Conservation (phyloP, 495 filamentous ascomycete genomes). For the Peziza echinospora region DNA sequence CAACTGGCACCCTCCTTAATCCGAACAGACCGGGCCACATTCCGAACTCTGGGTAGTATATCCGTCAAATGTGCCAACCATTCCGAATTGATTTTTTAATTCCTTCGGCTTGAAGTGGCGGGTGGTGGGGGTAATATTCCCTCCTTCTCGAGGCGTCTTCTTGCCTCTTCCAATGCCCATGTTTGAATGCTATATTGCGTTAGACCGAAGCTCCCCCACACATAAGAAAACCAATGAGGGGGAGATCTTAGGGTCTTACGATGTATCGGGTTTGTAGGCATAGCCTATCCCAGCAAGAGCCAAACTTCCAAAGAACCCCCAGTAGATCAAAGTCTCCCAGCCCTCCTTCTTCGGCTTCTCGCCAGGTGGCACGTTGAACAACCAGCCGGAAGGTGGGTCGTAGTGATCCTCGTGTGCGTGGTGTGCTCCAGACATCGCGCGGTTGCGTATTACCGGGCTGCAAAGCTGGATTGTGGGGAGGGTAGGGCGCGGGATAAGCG, state of each 20-base stretch:
- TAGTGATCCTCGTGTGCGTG: conserved; percentile 54
- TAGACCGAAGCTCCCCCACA: conserved; percentile 1
- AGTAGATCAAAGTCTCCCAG: conserved; percentile 78
- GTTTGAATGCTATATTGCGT: conserved; percentile 67
- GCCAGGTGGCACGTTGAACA: conserved; percentile 75
- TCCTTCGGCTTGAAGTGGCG: not conserved
- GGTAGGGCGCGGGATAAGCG: not conserved
- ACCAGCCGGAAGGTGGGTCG: conserved; percentile 77
- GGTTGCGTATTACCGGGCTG: not conserved
- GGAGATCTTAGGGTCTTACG: conserved; percentile 43
- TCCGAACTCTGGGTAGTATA: too few species aligned
- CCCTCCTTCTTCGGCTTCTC: conserved; percentile 91
- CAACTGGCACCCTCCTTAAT: too few species aligned
- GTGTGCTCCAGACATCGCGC: not conserved
- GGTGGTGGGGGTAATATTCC: conserved; percentile 33
- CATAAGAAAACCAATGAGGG: not conserved
- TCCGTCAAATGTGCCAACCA: too few species aligned
- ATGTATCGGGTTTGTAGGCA: conserved; percentile 94
- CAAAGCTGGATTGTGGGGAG: not conserved
- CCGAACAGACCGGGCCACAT: too few species aligned
- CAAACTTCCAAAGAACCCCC: conserved; percentile 74
- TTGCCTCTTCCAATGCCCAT: conserved; percentile 93
- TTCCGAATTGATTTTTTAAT: too few species aligned
- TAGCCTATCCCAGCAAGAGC: conserved; percentile 56
- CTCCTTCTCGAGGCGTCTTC: conserved; percentile 79